Evolutionary conservation across 2,329 filamentous ascomycete genomes (phyloP), one percentile per base, ranked within the genome.

Genomic region (Curvularia verruculosa): DNA sequence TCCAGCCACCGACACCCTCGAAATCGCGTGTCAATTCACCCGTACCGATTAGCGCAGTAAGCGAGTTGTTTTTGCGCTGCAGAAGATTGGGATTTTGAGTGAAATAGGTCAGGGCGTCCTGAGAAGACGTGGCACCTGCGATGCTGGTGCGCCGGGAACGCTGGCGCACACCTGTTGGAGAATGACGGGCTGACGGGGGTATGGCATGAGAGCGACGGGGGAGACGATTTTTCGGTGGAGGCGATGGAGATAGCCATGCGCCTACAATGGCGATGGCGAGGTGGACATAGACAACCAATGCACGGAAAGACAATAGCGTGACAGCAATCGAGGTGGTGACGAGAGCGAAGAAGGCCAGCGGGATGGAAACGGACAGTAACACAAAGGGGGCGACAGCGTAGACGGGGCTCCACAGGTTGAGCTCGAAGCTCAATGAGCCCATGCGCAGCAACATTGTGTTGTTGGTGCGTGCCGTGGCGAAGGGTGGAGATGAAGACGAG

Each of bases 1-100:
- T 65, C 75, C 75, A 77, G 1, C 79, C 79, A 24, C 79, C 79
- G 1, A 80, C 74, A 49, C 77, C 77, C 54, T 81, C 79, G 48
- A 75, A 80, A 59, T 80, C 79, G 31, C 77, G 67, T 12, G 70
- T 70, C 3, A 70, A 48, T 12, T 72, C 71, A 44, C 69, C 68
- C 24, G 66, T 69, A 24, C 71, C 68, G 24, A 78, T 51, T 28
- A 79, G 64, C 1, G 69, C 69, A 13, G 72, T 71, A 45, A 76
- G 72, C 1, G 71, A 74, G 3, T 66, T 71, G 49, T 67, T 75
- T 56, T 76, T 77, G 13, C 62, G 60, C 18, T 53, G 47, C 8
- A 64, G 52, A 10, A 71, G 64, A 21, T 56, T 64, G 23, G 59
- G 59, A 26, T 54, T 46, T 41, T 62, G 58, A 21, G 63, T 50